Percentiles rank a stretch among this genome's conserved stretches.
phyloP scores from a whole-genome alignment of 2,329 filamentous ascomycete genomes.

The Fulvia fulva region DNA sequence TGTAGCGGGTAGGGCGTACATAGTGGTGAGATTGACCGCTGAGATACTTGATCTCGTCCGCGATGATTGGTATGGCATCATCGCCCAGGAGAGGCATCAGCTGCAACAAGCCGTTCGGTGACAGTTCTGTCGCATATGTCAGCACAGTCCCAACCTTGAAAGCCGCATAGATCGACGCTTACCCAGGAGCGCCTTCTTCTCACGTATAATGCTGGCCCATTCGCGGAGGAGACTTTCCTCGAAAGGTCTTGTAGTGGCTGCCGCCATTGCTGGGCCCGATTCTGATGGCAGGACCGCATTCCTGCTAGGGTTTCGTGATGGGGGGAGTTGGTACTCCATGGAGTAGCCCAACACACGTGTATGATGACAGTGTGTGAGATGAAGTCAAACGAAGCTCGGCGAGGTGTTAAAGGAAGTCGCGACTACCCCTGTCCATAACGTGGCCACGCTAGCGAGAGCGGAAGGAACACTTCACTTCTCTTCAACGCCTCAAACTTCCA shows the following conservation, averaged over 20 bases:
- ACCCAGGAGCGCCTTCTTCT: neutral
- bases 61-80: neutral
- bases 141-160: neutral
- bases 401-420: neutral
- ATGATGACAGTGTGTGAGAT: neutral
- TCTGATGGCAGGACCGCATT: too few relatives aligned
- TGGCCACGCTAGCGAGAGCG: neutral
- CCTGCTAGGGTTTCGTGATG: too few relatives aligned
- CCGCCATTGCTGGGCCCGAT: too few relatives aligned
- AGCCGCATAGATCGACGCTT: neutral
- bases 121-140: neutral
- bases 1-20: too few relatives aligned
- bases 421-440: neutral
- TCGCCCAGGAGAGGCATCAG: neutral
- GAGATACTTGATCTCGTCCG: neutral
- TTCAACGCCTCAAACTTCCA: too few relatives aligned
- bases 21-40: neutral
- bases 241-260: neutral
- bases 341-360: neutral
- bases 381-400: neutral
- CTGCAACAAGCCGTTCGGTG: neutral
- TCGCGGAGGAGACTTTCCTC: neutral
- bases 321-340: too few relatives aligned
- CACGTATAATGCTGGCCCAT: neutral
- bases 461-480: neutral